Conservation (phyloP, 2,329 filamentous ascomycete species). For the Pyrenophora teres region DNA sequence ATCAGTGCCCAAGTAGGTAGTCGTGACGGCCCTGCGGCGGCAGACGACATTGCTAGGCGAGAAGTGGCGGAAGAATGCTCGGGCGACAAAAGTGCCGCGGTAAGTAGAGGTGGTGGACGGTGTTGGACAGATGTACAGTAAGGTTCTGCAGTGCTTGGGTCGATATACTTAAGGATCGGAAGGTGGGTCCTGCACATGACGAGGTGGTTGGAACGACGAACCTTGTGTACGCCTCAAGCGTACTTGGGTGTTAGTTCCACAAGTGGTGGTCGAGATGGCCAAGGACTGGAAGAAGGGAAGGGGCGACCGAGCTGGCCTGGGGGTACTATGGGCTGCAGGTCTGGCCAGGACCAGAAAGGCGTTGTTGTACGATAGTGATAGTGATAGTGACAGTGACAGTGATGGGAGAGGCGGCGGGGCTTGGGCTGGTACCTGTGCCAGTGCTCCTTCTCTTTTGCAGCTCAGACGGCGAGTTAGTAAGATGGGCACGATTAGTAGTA, state of each 20-base stretch:
- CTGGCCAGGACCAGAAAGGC: constrained; percentile 16
- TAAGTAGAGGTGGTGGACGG: neutral
- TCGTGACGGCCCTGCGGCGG: constrained; percentile 2
- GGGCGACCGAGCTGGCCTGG: neutral
- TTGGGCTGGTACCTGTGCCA: neutral
- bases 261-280: neutral
- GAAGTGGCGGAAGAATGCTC: constrained; percentile 54
- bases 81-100: constrained; percentile 48
- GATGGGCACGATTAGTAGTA: no score
- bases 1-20: constrained; percentile 8
- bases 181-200: no score
- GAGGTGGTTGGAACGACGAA: no score
- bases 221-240: neutral
- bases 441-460: neutral
- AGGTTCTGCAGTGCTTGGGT: neutral
- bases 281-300: neutral
- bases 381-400: neutral
- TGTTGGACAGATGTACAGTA: neutral
- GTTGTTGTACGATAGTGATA: constrained; percentile 18
- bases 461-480: no score
- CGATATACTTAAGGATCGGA: no score
- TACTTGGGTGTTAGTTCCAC: neutral
- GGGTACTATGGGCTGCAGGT: constrained; percentile 26
- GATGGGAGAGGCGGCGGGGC: no score
- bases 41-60: constrained; percentile 40